Conservation (phyloP, 305 asterid genomes). For the Fraxinus ornus region DNA sequence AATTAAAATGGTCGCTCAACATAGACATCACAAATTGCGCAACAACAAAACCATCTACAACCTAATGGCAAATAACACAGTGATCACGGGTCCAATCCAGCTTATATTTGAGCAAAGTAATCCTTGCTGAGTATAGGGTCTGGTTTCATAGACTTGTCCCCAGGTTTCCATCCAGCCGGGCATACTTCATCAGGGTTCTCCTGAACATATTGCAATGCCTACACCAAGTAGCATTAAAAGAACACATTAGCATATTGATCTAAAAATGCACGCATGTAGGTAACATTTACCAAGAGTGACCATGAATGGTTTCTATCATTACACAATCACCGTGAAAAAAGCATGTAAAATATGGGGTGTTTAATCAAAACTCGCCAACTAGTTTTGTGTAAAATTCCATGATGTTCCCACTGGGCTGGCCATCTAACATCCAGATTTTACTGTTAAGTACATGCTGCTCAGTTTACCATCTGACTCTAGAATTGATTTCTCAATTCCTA, state of each 20-base stretch:
- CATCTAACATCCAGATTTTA: not conserved
- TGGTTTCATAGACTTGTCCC: constrained; percentile 96
- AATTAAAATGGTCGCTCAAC: constrained; percentile 8
- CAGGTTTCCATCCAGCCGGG: constrained; percentile 99
- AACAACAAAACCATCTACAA: not conserved
- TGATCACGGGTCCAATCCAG: not conserved
- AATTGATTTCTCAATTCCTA: not conserved
- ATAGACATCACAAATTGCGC: constrained; percentile 19
- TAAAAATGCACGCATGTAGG: not conserved
- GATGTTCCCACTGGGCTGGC: not conserved
- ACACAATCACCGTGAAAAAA: not conserved
- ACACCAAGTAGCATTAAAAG: constrained; percentile 13
- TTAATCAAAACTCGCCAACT: not conserved
- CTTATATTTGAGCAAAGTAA: constrained; percentile 77
- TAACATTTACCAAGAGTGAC: not conserved
- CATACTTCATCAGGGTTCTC: constrained; percentile 98
- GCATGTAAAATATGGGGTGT: not conserved
- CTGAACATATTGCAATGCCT: constrained; percentile 93
- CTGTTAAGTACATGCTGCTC: not conserved
- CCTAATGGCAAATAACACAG: constrained; percentile 19
- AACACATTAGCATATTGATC: not conserved
- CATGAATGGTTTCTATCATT: not conserved
- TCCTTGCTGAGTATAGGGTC: constrained; percentile 97
- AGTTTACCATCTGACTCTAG: not conserved
- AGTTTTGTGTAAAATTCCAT: not conserved